Conservation (phyloP, 2,329 filamentous ascomycete genomes). For the Diplodia scrobiculata region DNA sequence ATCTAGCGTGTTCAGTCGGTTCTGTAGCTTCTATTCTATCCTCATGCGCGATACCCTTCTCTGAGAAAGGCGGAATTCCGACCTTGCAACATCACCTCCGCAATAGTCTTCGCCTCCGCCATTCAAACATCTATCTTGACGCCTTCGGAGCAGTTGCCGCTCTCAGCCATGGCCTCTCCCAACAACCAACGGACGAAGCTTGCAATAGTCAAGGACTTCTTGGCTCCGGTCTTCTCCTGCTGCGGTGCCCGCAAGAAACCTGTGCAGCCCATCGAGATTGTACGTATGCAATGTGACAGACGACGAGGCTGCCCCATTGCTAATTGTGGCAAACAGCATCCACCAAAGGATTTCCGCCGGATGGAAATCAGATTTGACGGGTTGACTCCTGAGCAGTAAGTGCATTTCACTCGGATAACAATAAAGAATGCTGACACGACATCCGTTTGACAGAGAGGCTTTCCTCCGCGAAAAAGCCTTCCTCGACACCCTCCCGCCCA, state of each 20-base stretch:
- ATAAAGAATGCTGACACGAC: background rate
- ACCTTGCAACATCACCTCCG: conserved; percentile 19
- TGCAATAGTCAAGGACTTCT: conserved; percentile 7
- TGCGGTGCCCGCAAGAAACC: conserved; percentile 31
- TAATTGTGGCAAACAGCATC: conserved; percentile 2
- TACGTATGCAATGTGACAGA: conserved; percentile 21
- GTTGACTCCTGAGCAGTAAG: conserved; percentile 39
- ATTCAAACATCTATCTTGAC: conserved; percentile 16
- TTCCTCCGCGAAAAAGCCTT: conserved; percentile 40
- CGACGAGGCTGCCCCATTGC: conserved; percentile 25
- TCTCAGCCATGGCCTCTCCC: background rate
- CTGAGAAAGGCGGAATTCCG: conserved; percentile 6
- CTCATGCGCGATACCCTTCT: conserved; percentile 27
- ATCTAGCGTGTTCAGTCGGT: conserved; percentile 19
- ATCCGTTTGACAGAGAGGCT: conserved; percentile 31
- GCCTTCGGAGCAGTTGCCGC: background rate
- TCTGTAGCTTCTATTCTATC: conserved; percentile 26
- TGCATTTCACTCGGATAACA: background rate
- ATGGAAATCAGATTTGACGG: conserved; percentile 37
- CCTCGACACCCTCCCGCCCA: conserved; percentile 36
- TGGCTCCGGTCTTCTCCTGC: conserved; percentile 36
- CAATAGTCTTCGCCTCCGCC: background rate
- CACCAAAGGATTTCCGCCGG: conserved; percentile 31
- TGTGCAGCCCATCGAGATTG: conserved; percentile 34
- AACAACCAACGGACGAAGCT: conserved; percentile 3